Evolutionary conservation across 306 rosid genomes (phyloP).

Genomic region (Cucumis sativus): Cucumber_9930_V3 NC_026660.2:7833501-7834000

Average conservation of each 20-base stretch:
- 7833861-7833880: not conserved
- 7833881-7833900: not conserved
- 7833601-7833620: too few relatives aligned
- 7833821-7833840: not conserved
- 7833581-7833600: too few relatives aligned
- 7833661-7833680: too few relatives aligned
- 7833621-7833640: too few relatives aligned
- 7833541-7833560: too few relatives aligned
- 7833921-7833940: not conserved
- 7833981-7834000: not conserved
- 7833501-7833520: too few relatives aligned
- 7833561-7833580: too few relatives aligned
- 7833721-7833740: slow-evolving; percentile 32
- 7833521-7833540: too few relatives aligned
- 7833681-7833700: not conserved
- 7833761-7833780: slow-evolving; percentile 41
- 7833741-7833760: slow-evolving; percentile 38
- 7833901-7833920: not conserved
- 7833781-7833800: slow-evolving; percentile 97
- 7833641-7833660: too few relatives aligned
- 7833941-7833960: not conserved
- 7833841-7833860: not conserved
- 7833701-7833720: slow-evolving; percentile 28
- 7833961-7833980: not conserved
- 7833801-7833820: slow-evolving; percentile 9